Conservation (phyloP, 306 rosid genomes). For the Citrullus colocynthis region DNA sequence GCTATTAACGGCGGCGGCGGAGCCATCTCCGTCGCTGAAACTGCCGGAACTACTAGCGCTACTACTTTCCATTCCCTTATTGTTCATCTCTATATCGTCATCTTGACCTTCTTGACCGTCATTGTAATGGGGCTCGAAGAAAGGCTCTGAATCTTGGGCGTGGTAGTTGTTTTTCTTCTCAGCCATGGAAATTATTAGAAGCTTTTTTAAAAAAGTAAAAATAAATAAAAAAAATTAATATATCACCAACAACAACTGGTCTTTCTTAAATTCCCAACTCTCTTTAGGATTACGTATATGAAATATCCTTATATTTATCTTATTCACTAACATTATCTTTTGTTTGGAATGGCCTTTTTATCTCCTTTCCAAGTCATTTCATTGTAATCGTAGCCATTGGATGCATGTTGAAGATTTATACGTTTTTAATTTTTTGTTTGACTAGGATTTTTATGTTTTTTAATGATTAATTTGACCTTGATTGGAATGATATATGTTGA, state of each 20-base stretch:
- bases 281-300: not conserved
- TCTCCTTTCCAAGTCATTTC: not conserved
- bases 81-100: constrained; percentile 20
- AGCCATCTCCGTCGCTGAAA: constrained; percentile 3
- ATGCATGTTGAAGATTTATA: too few species aligned
- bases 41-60: not conserved
- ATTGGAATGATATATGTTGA: too few species aligned
- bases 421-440: too few species aligned
- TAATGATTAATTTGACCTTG: too few species aligned
- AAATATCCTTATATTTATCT: not conserved
- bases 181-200: constrained; percentile 18
- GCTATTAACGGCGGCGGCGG: not conserved
- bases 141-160: constrained; percentile 9
- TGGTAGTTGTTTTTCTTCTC: constrained; percentile 6
- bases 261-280: not conserved
- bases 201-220: too few species aligned
- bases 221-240: too few species aligned
- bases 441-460: not conserved
- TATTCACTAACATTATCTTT: not conserved
- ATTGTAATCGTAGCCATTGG: not conserved
- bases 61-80: constrained; percentile 8
- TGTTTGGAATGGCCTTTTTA: not conserved
- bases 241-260: not conserved
- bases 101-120: constrained; percentile 17
- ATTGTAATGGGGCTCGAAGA: not conserved